Conservation (phyloP, 345 rosid species). For the Heritiera littoralis region DNA sequence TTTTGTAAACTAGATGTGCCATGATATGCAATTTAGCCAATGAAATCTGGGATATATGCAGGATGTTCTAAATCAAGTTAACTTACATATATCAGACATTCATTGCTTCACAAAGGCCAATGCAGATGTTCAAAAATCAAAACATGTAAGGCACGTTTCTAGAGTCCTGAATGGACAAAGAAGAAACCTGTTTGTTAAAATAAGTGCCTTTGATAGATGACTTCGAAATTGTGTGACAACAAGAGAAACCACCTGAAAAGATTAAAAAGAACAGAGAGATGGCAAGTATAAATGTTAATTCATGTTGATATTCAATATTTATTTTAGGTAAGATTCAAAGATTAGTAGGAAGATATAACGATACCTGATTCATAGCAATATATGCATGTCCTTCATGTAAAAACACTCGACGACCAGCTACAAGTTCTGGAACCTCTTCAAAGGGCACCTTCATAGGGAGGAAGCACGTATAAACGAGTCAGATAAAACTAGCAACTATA, state of each 20-base stretch:
- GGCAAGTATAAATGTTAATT: conserved; percentile 11
- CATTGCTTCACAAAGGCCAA: not conserved
- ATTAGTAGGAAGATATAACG: conserved; percentile 9
- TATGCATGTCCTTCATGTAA: conserved; percentile 75
- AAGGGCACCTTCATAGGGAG: conserved; percentile 72
- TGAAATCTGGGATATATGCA: not conserved
- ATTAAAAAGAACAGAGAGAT: not conserved
- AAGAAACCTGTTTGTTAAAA: conserved; percentile 76
- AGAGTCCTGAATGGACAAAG: conserved; percentile 21
- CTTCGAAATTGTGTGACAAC: conserved; percentile 81
- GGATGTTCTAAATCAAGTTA: not conserved
- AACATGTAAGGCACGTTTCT: conserved; percentile 3
- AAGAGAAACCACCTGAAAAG: conserved; percentile 72
- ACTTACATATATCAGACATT: not conserved
- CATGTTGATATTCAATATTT: conserved; percentile 7
- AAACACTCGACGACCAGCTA: conserved; percentile 73
- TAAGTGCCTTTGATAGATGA: conserved; percentile 76
- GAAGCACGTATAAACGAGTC: conserved; percentile 1
- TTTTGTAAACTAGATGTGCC: not conserved
- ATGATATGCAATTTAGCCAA: not conserved
- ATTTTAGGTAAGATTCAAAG: conserved; percentile 16
- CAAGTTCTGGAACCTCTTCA: conserved; percentile 97
- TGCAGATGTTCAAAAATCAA: conserved; percentile 19
- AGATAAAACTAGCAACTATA: not conserved
- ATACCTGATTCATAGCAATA: conserved; percentile 82